Conservation (phyloP, 106 monocot genomes). For the Phalaenopsis equestris region DNA sequence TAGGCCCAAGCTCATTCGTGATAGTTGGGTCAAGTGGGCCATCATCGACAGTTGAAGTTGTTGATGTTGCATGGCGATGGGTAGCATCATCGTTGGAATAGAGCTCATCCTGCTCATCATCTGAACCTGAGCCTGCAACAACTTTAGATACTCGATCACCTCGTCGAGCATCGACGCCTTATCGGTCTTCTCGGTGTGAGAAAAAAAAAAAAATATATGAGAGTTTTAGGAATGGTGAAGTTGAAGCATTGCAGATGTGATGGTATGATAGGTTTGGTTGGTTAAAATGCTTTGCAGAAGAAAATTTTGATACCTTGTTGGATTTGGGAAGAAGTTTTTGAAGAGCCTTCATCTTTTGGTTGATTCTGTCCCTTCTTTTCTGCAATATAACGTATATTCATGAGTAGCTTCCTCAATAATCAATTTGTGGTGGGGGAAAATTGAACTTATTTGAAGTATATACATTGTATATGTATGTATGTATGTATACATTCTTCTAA, state of each 20-base stretch:
- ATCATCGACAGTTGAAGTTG: slow-evolving; percentile 58
- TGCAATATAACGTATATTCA: slow-evolving; percentile 11
- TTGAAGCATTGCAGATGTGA: too few species aligned
- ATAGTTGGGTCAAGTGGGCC: slow-evolving; percentile 57
- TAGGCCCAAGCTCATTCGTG: slow-evolving; percentile 33
- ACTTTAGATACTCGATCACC: slow-evolving; percentile 89
- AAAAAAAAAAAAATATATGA: too few species aligned
- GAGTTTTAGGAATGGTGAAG: too few species aligned
- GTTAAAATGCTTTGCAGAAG: too few species aligned
- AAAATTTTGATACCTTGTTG: slow-evolving; percentile 43
- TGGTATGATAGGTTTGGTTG: too few species aligned
- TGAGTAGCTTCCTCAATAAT: too few species aligned
- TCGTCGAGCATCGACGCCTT: slow-evolving; percentile 85
- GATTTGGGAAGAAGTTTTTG: slow-evolving; percentile 85
- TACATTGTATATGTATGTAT: too few species aligned
- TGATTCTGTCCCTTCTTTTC: slow-evolving; percentile 88
- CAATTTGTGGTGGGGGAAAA: too few species aligned
- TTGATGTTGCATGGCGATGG: slow-evolving; percentile 38
- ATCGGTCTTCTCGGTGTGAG: slow-evolving; percentile 30
- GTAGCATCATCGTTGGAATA: slow-evolving; percentile 65
- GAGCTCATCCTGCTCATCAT: slow-evolving; percentile 38
- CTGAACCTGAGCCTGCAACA: slow-evolving; percentile 56
- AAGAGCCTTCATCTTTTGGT: slow-evolving; percentile 63
- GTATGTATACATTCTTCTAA: too few species aligned
- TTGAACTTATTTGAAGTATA: too few species aligned